Percentiles rank a stretch among this genome's conserved stretches.
Evolutionary conservation across 805 yeast genomes (phyloP).

Genomic region (Kuraishia floccosa): DNA sequence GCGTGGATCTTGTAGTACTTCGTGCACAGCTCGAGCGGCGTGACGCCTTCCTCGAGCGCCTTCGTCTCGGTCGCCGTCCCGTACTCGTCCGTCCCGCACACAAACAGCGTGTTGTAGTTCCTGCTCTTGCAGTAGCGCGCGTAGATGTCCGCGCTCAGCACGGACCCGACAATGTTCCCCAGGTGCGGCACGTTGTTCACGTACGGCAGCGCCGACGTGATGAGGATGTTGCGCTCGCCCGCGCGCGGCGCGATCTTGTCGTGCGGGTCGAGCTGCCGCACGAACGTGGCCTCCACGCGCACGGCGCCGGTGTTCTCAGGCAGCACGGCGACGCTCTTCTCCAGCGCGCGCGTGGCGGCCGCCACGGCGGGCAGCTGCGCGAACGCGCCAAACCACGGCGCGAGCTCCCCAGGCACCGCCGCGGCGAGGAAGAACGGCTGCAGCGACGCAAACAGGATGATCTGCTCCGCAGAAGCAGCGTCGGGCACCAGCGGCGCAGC

Average conservation of each 20-base stretch:
- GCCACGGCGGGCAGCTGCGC: conserved; percentile 24
- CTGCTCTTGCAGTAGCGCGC: conserved; percentile 84
- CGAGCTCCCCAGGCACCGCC: conserved; percentile 6
- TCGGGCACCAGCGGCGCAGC: conserved; percentile 14
- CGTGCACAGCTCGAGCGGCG: conserved; percentile 84
- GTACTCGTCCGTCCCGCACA: conserved; percentile 98
- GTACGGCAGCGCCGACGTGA: conserved; percentile 95
- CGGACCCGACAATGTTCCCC: conserved; percentile 95
- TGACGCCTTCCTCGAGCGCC: conserved; percentile 85
- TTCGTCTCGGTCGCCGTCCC: conserved; percentile 99
- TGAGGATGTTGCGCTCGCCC: conserved; percentile 68
- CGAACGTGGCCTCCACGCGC: conserved; percentile 9
- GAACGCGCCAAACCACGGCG: conserved; percentile 31
- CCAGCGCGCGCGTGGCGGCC: conserved; percentile 30
- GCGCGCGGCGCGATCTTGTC: conserved; percentile 50
- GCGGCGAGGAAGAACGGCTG: conserved; percentile 29
- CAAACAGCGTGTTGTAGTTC: conserved; percentile 73
- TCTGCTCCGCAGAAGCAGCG: conserved; percentile 33
- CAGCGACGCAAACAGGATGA: conserved; percentile 48
- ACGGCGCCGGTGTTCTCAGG: conserved; percentile 26
- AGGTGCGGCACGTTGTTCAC: conserved; percentile 98
- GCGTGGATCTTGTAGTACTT: conserved; percentile 81
- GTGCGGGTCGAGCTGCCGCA: conserved; percentile 8
- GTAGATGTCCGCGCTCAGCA: conserved; percentile 87
- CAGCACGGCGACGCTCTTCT: too few relatives aligned